These are phyloP conservation scores for Juglanconis sp. DNA, from an alignment of 2,329 filamentous ascomycete species.

Conservation along the genomic window DNA sequence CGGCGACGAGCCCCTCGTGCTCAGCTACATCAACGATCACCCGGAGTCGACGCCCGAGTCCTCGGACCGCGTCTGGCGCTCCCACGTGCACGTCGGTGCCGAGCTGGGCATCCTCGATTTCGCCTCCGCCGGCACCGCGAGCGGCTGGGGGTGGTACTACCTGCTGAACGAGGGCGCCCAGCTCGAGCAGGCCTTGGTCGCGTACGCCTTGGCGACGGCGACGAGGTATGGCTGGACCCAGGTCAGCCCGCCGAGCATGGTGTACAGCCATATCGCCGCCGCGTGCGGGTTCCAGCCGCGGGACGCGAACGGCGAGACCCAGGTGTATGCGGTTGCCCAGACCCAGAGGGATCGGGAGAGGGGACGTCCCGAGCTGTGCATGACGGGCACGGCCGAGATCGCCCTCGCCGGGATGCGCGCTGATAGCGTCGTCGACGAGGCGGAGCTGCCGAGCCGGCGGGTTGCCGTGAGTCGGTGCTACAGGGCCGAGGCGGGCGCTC, in stretches of 20 bases:
- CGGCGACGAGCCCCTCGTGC: constrained; percentile 60
- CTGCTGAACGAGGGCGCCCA: constrained; percentile 86
- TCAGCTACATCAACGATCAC: constrained; percentile 78
- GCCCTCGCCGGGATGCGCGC: constrained; percentile 89
- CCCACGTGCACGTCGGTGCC: constrained; percentile 82
- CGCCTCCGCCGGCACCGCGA: constrained; percentile 71
- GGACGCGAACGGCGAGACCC: constrained; percentile 85
- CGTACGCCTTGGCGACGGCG: constrained; percentile 76
- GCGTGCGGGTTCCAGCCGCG: constrained; percentile 94
- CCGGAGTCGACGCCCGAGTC: constrained; percentile 35
- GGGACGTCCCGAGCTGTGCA: constrained; percentile 65
- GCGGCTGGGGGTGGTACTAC: constrained; percentile 98
- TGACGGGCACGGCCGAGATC: constrained; percentile 92
- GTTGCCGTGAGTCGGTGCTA: constrained; percentile 91
- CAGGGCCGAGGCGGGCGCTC: constrained; percentile 87
- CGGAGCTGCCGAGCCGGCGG: constrained; percentile 70
- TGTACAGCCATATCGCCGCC: constrained; percentile 85
- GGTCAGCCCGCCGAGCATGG: constrained; percentile 81
- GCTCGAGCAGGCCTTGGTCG: constrained; percentile 89
- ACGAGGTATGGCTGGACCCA: constrained; percentile 69
- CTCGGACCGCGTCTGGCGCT: constrained; percentile 56
- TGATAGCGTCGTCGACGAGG: constrained; percentile 61
- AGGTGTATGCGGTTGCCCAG: constrained; percentile 80
- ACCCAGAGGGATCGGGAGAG: constrained; percentile 57
- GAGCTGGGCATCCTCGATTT: constrained; percentile 93